Conservation (phyloP, 257 asterid species). For the Mentha longifolia region DNA sequence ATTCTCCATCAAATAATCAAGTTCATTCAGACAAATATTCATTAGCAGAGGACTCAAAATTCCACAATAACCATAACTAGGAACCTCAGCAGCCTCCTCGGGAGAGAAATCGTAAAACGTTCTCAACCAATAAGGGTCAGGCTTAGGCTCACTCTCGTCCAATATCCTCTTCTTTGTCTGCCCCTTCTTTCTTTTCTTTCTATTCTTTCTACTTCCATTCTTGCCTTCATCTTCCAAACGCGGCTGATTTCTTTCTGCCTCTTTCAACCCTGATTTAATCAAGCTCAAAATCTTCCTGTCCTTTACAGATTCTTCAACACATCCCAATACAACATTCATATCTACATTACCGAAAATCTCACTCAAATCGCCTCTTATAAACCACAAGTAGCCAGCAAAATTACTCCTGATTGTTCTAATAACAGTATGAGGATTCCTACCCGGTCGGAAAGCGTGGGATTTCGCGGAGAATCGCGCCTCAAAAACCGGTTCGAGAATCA, state of each 20-base stretch:
- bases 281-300: slow-evolving; percentile 79
- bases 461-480: slow-evolving; percentile 77
- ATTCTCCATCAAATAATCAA: slow-evolving; percentile 77
- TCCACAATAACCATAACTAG: slow-evolving; percentile 80
- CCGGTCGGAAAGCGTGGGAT: slow-evolving; percentile 91
- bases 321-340: slow-evolving; percentile 50
- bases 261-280: slow-evolving; percentile 68
- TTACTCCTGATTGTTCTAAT: slow-evolving; percentile 91
- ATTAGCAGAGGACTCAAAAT: slow-evolving; percentile 84
- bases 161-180: slow-evolving; percentile 81
- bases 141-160: slow-evolving; percentile 79
- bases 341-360: slow-evolving; percentile 51
- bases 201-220: slow-evolving; percentile 45
- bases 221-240: slow-evolving; percentile 41
- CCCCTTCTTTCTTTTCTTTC: slow-evolving; percentile 62
- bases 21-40: slow-evolving; percentile 73
- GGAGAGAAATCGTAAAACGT: slow-evolving; percentile 87
- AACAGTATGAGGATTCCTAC: slow-evolving; percentile 89
- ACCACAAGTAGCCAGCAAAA: slow-evolving; percentile 98
- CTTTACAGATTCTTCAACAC: slow-evolving; percentile 61
- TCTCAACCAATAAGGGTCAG: slow-evolving; percentile 95
- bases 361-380: slow-evolving; percentile 80
- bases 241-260: slow-evolving; percentile 16
- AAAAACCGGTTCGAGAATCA: slow-evolving; percentile 81
- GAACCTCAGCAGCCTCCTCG: slow-evolving; percentile 87